Conservation (phyloP, 768 basidiomycete genomes). For the Serendipita sp. region DNA sequence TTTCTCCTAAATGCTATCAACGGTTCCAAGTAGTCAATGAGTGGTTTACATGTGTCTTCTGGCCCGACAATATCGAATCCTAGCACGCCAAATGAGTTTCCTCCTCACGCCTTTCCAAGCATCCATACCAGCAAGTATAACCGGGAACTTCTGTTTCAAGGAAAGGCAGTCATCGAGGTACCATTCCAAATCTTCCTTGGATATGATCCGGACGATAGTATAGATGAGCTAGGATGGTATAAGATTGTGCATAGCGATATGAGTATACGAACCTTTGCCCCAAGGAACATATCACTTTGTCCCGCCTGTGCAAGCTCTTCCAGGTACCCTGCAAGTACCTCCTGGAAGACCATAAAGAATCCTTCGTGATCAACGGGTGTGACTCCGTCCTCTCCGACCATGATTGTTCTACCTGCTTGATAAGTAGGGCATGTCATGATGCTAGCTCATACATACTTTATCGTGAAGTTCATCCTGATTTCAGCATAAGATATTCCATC, state of each 20-base stretch:
- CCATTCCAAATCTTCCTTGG: constrained; percentile 40
- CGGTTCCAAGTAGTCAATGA: constrained; percentile 44
- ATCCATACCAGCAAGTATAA: constrained; percentile 44
- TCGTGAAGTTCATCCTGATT: constrained; percentile 45
- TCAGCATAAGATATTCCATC: constrained; percentile 64
- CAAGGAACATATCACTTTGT: constrained; percentile 45
- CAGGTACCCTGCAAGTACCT: constrained; percentile 37
- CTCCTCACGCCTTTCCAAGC: not conserved
- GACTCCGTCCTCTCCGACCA: constrained; percentile 39
- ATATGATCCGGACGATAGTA: constrained; percentile 39
- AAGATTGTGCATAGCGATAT: not conserved
- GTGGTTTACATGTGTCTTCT: constrained; percentile 43
- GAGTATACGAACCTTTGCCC: constrained; percentile 33
- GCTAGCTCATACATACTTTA: constrained; percentile 25
- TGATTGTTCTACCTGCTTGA: constrained; percentile 24
- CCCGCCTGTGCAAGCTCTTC: constrained; percentile 33
- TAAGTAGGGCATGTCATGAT: not conserved
- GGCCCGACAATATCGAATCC: constrained; percentile 73
- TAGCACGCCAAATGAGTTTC: constrained; percentile 13
- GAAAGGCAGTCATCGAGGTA: constrained; percentile 59
- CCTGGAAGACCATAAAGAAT: constrained; percentile 39
- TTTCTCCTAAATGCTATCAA: constrained; percentile 43
- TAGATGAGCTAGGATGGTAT: constrained; percentile 44
- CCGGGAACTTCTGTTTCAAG: constrained; percentile 58
- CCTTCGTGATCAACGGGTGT: constrained; percentile 42